A percentile compares a stretch with the other conserved stretches of the same genome.
Conservation (phyloP, 139 green algal genomes). For the Mesostigma viride region DNA sequence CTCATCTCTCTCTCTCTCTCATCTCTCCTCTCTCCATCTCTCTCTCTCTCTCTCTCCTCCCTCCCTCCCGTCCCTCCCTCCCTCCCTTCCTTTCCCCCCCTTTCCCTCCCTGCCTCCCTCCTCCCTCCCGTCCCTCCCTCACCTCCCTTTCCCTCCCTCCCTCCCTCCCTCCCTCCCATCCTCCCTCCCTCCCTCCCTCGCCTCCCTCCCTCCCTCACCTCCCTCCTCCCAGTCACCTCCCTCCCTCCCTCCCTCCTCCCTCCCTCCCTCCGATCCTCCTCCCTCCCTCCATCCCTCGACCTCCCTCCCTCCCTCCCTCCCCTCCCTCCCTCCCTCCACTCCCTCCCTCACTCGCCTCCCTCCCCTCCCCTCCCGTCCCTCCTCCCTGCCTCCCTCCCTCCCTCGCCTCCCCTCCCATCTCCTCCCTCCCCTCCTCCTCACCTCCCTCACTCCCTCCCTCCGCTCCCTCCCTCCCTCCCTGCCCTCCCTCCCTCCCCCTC, state of each 20-base stretch:
- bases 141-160: no score
- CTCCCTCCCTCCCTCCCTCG: no score
- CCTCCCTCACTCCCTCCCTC: not conserved
- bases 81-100: no score
- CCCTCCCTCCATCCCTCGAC: not conserved
- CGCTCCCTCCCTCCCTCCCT: not conserved
- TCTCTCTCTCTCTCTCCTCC: not conserved
- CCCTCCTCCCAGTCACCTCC: no score
- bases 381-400: not conserved
- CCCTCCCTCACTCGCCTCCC: not conserved
- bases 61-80: no score
- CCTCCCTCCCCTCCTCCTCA: not conserved
- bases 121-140: no score
- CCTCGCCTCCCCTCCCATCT: not conserved
- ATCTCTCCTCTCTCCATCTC: no score
- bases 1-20: no score
- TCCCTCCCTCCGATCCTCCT: constrained; percentile 7
- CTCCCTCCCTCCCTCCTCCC: no score
- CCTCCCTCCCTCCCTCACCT: no score
- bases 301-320: not conserved
- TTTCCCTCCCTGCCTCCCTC: no score
- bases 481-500: not conserved
- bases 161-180: no score
- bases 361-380: not conserved
- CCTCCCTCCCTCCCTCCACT: not conserved